Conservation (phyloP, 352 stramenopile species). For the Phytopythium delawarense region DNA sequence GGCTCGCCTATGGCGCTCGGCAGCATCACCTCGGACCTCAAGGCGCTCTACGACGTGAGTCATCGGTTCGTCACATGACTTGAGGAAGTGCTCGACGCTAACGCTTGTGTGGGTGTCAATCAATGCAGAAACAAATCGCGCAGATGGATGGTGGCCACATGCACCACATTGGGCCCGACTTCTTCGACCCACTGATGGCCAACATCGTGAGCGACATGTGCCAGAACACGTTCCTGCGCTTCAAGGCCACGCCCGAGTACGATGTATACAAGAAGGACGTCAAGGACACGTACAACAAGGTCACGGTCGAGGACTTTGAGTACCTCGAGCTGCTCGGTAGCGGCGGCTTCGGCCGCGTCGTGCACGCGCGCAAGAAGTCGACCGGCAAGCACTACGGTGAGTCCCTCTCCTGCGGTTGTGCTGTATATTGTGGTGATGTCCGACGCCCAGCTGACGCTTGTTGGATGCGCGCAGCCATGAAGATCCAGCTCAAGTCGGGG, state of each 20-base stretch:
- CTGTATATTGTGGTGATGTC: background rate
- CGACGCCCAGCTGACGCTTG: background rate
- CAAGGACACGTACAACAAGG: slow-evolving; percentile 86
- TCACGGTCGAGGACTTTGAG: slow-evolving; percentile 81
- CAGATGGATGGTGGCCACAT: slow-evolving; percentile 26
- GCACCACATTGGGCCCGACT: slow-evolving; percentile 21
- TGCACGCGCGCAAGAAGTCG: slow-evolving; percentile 87
- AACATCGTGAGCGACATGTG: slow-evolving; percentile 76
- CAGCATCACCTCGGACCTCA: slow-evolving; percentile 70
- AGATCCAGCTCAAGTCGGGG: slow-evolving; percentile 89
- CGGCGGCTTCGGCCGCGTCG: slow-evolving; percentile 88
- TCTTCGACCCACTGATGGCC: slow-evolving; percentile 65
- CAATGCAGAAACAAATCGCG: slow-evolving; percentile 57
- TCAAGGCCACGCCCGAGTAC: slow-evolving; percentile 68
- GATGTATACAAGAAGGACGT: slow-evolving; percentile 70
- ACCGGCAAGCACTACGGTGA: slow-evolving; percentile 88
- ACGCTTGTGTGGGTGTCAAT: background rate
- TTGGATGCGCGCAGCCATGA: slow-evolving; percentile 60
- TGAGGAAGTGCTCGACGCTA: background rate
- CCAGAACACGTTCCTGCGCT: slow-evolving; percentile 77
- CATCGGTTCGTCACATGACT: background rate
- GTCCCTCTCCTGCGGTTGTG: background rate
- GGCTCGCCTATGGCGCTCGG: slow-evolving; percentile 69
- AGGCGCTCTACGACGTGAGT: slow-evolving; percentile 64
- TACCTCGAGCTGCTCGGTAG: slow-evolving; percentile 84